These are phyloP conservation scores for Oidiodendron maius DNA, from an alignment of 495 filamentous ascomycete species.

Conservation along the genomic window DNA sequence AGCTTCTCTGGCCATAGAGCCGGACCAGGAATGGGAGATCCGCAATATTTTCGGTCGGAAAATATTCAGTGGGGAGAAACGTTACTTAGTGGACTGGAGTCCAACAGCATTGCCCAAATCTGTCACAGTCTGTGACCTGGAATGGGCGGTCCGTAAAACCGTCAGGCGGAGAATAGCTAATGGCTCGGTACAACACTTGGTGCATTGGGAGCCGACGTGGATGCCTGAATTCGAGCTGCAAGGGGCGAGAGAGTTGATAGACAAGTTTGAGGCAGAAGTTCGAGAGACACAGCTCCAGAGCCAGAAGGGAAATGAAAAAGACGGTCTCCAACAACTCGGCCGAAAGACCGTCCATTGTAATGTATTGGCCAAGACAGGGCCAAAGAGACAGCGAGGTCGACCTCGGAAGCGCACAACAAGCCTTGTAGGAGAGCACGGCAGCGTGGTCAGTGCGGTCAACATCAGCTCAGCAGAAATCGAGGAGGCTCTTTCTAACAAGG, in stretches of 20 bases:
- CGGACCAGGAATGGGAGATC: slow-evolving; percentile 1
- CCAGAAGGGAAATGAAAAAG: background rate
- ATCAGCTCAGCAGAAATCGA: background rate
- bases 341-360: background rate
- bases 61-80: slow-evolving; percentile 1
- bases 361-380: background rate
- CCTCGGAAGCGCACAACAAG: slow-evolving; percentile 2
- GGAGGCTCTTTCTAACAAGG: background rate
- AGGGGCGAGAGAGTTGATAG: slow-evolving; percentile 10
- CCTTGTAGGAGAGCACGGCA: background rate
- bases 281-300: background rate
- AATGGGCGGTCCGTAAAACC: background rate
- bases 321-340: background rate
- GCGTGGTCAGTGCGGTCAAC: background rate
- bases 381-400: slow-evolving; percentile 6
- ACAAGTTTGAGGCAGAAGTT: slow-evolving; percentile 1
- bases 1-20: background rate
- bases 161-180: background rate
- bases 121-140: background rate
- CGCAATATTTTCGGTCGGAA: slow-evolving; percentile 1
- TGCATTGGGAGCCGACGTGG: slow-evolving; percentile 4
- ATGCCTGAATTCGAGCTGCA: slow-evolving; percentile 1
- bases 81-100: background rate
- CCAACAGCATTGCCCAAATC: background rate
- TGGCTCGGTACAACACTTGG: background rate